Evolutionary conservation across 2,329 filamentous ascomycete genomes (phyloP), one percentile per base, ranked within the genome.

Genomic region (Colletotrichum tanaceti): DNA sequence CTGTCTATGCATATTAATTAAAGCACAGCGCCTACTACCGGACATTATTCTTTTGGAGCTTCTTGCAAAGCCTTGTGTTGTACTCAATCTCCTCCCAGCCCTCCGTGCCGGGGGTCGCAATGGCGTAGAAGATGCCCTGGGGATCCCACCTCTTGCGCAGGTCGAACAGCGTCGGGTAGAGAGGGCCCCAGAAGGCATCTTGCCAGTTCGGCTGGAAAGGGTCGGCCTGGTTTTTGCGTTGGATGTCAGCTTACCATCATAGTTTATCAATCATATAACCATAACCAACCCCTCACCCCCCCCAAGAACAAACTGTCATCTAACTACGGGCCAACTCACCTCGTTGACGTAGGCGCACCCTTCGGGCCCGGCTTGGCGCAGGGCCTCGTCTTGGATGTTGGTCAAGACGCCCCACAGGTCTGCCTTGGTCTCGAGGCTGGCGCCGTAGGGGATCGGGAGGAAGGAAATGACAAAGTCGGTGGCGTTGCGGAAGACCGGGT

Each of bases 261-360:
- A n/a, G n/a, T n/a, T n/a, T n/a, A n/a, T n/a, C n/a, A n/a, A n/a
- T n/a, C n/a, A n/a, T n/a, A n/a, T n/a, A n/a, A n/a, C n/a, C n/a
- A n/a, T n/a, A n/a, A n/a, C n/a, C n/a, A n/a, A n/a, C n/a, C n/a
- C n/a, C n/a, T n/a, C n/a, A n/a, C n/a, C n/a, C n/a, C n/a, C n/a
- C n/a, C n/a, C n/a, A n/a, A n/a, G n/a, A n/a, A n/a, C n/a, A n/a
- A n/a, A n/a, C n/a, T n/a, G n/a, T n/a, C n/a, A n/a, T n/a, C n/a
- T 18, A 4, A 35, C 16, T 1, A 7, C 18, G 11, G 16, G 20
- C 68, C 58, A 9, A 50, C 71, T 63, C 67, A 77, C 77, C 76
- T 85, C 84, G 70, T 83, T 85, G 65, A 84, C 72, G 71, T 85
- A 85, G 7, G 80, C 78, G 24, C 80, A 79, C 1, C 79, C 79